Conservation (phyloP, 805 yeast species). For the Candida glaebosa region DNA sequence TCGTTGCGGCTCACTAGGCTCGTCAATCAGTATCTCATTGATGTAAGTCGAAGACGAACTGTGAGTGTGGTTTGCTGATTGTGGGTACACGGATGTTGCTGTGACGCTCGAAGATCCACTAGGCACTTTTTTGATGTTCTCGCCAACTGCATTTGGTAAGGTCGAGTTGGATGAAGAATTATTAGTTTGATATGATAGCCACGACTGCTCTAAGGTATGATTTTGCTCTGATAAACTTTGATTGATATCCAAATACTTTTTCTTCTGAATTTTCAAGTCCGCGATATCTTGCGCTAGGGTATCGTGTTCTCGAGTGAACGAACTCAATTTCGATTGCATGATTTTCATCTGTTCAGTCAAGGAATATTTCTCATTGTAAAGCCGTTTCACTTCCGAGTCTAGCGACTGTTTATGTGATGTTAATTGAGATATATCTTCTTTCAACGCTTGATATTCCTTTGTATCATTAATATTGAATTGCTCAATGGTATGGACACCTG, state of each 20-base stretch:
- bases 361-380: constrained; percentile 25
- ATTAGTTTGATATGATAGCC: constrained; percentile 8
- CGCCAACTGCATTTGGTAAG: constrained; percentile 3
- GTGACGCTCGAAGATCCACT: constrained; percentile 13
- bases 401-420: constrained; percentile 21
- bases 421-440: constrained; percentile 39
- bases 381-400: constrained; percentile 21
- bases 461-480: constrained; percentile 14
- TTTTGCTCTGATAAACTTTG: constrained; percentile 19
- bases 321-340: constrained; percentile 39
- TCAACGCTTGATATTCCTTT: constrained; percentile 13
- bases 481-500: constrained; percentile 23
- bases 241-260: constrained; percentile 33
- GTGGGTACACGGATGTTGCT: constrained; percentile 11
- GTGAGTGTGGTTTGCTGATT: constrained; percentile 1
- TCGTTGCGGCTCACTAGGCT: constrained; percentile 30
- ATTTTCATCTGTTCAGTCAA: constrained; percentile 25
- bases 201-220: constrained; percentile 1
- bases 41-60: constrained; percentile 5
- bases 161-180: constrained; percentile 4
- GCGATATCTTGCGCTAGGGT: constrained; percentile 48
- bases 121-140: constrained; percentile 2
- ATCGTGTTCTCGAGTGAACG: constrained; percentile 41
- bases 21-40: constrained; percentile 17
- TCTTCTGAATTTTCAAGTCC: constrained; percentile 46